Evolutionary conservation across 306 rosid genomes (phyloP), one percentile per base, ranked within the genome.

Genomic region (Casuarina glauca): DNA sequence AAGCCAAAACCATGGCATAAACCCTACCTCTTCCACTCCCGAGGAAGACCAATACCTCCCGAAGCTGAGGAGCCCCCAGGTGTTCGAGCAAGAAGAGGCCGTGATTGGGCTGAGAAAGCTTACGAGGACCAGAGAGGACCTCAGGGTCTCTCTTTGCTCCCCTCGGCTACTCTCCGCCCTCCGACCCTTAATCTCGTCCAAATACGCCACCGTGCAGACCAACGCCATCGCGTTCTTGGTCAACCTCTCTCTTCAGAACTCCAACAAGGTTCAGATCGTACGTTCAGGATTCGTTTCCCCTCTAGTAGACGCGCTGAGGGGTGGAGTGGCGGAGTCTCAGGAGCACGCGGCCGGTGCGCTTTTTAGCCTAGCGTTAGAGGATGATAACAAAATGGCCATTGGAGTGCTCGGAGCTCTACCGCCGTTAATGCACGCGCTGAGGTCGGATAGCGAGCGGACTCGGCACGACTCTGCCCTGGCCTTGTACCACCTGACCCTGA

Each of bases 341-440:
- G 99, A 96, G 50, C 98, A 93, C 83, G 96, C 97, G n/a, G 98
- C 96, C 16, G 99, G 99, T 6, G 97, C 96, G 6, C 84, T 96
- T 2, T 96, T 96, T 80, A 96, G 99, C 74, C 74, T 96, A 41
- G 97, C 98, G 0, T 39, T 93, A 38, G 86, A 91, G 11, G 98
- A 96, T 50, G 98, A 91, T 2, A 96, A 93, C 86, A 91, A 91
- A 71, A 91, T 93, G 96, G 99, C 99, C 0, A 93, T 96, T 6
- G 98, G 97, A 0, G 93, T 85, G 12, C 91, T 96, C 63, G 96
- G 97, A 73, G 94, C 97, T 69, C 54, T 96, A 68, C 88, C 91
- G 73, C 97, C 97, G 0, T 68, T 96, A 1, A 85, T 96, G 96
- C 90, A 96, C 79, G 86, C 93, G 50, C 84, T 93, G 51, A 61